phyloP scores from a whole-genome alignment of 768 basidiomycete genomes.

The Boletus sp. region DNA sequence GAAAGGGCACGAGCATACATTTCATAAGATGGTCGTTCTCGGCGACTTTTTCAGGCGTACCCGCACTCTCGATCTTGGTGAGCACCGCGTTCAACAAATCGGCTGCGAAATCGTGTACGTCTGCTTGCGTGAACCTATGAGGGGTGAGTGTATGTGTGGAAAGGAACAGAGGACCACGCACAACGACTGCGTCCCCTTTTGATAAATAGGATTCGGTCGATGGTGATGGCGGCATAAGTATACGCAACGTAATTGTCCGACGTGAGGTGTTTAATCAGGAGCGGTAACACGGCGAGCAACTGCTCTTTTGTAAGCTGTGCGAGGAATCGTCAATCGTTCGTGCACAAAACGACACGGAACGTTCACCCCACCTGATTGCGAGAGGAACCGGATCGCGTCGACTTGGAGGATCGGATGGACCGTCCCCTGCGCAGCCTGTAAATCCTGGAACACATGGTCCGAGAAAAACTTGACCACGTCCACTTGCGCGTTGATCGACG shows the following conservation, averaged over 20 bases:
- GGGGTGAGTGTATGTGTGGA: neutral
- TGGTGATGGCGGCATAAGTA: slow-evolving; percentile 97
- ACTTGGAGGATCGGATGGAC: slow-evolving; percentile 92
- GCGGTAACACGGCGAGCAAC: slow-evolving; percentile 85
- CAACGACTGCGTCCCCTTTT: slow-evolving; percentile 76
- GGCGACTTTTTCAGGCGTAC: slow-evolving; percentile 87
- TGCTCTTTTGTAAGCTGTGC: slow-evolving; percentile 87
- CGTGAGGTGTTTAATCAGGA: slow-evolving; percentile 77
- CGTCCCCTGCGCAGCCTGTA: slow-evolving; percentile 63
- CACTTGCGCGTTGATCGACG: slow-evolving; percentile 86
- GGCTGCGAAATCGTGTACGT: slow-evolving; percentile 81
- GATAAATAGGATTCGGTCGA: slow-evolving; percentile 92
- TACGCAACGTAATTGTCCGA: slow-evolving; percentile 90
- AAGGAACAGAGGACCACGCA: slow-evolving; percentile 38
- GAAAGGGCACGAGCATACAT: slow-evolving; percentile 49
- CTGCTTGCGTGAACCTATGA: slow-evolving; percentile 79
- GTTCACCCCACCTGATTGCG: slow-evolving; percentile 76
- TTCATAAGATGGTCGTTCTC: slow-evolving; percentile 99
- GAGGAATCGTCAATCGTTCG: neutral
- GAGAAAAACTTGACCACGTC: slow-evolving; percentile 97
- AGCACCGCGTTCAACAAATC: slow-evolving; percentile 71
- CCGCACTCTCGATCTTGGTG: slow-evolving; percentile 72
- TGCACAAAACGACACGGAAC: neutral
- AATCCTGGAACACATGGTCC: slow-evolving; percentile 83
- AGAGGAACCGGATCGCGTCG: slow-evolving; percentile 92